Conservation (phyloP, 352 stramenopile species). For the Lagenidium giganteum region DNA sequence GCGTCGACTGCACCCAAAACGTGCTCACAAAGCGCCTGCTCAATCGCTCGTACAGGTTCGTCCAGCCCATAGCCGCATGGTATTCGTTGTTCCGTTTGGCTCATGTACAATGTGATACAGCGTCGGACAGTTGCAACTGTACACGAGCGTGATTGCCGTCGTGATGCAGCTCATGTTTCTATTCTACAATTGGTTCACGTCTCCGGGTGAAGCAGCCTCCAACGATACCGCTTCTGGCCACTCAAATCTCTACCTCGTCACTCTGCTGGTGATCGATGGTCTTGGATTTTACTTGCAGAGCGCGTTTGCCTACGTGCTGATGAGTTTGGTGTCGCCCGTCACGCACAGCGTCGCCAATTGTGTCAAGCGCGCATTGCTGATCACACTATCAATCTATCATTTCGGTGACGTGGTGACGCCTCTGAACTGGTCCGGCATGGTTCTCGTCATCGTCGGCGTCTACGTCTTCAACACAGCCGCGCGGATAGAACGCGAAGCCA, state of each 20-base stretch:
- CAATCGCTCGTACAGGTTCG: constrained; percentile 74
- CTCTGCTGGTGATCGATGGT: constrained; percentile 59
- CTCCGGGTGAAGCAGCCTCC: constrained; percentile 16
- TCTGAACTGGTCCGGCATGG: constrained; percentile 82
- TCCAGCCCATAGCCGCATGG: constrained; percentile 1
- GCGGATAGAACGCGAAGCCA: constrained; percentile 46
- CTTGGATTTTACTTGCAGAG: constrained; percentile 90
- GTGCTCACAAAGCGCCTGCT: constrained; percentile 88
- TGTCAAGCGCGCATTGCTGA: constrained; percentile 87
- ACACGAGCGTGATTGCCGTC: constrained; percentile 84
- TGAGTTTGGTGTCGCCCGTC: constrained; percentile 88
- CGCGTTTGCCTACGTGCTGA: constrained; percentile 87
- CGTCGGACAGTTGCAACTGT: constrained; percentile 84
- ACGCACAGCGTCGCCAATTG: constrained; percentile 90
- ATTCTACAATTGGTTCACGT: constrained; percentile 52
- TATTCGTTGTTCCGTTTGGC: too few relatives aligned
- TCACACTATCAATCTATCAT: constrained; percentile 88
- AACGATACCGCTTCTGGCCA: constrained; percentile 16
- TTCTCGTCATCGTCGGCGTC: constrained; percentile 85
- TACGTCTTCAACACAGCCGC: constrained; percentile 82
- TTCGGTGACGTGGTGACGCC: constrained; percentile 84
- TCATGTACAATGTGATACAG: constrained; percentile 50
- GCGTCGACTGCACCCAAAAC: constrained; percentile 91
- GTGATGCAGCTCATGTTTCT: constrained; percentile 83
- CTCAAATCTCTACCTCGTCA: constrained; percentile 38